Conservation (phyloP, 2,329 filamentous ascomycete genomes). For the Trichophyton equinum region DNA sequence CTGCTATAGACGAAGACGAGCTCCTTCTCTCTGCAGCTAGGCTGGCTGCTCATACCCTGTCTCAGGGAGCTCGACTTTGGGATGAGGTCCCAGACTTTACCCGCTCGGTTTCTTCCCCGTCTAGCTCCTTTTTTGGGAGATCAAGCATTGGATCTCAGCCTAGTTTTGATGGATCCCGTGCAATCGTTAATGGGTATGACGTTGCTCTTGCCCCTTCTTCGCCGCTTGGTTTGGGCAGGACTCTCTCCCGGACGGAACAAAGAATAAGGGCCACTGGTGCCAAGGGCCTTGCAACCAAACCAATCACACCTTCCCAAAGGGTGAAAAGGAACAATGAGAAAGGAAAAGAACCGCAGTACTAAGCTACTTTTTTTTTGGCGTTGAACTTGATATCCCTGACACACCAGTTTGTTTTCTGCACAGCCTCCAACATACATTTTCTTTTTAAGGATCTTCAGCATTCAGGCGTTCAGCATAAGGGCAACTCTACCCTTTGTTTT, state of each 20-base stretch:
- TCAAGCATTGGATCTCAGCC: neutral
- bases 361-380: neutral
- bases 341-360: neutral
- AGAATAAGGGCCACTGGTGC: constrained; percentile 33
- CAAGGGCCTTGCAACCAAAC: constrained; percentile 29
- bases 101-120: constrained; percentile 14
- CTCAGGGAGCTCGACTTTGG: constrained; percentile 25
- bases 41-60: constrained; percentile 29
- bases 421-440: neutral
- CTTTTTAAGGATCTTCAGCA: neutral
- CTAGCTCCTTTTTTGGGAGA: constrained; percentile 7
- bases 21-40: constrained; percentile 30
- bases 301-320: constrained; percentile 6
- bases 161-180: constrained; percentile 14
- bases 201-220: constrained; percentile 30
- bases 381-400: neutral
- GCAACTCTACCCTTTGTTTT: neutral
- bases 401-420: neutral
- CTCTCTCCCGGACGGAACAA: constrained; percentile 33
- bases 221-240: constrained; percentile 27
- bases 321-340: constrained; percentile 5
- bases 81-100: constrained; percentile 17
- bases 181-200: constrained; percentile 27
- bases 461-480: neutral
- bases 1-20: constrained; percentile 30